Evolutionary conservation across 768 basidiomycete species (phyloP).

Genomic region (Kwoniella botswanensis): DNA sequence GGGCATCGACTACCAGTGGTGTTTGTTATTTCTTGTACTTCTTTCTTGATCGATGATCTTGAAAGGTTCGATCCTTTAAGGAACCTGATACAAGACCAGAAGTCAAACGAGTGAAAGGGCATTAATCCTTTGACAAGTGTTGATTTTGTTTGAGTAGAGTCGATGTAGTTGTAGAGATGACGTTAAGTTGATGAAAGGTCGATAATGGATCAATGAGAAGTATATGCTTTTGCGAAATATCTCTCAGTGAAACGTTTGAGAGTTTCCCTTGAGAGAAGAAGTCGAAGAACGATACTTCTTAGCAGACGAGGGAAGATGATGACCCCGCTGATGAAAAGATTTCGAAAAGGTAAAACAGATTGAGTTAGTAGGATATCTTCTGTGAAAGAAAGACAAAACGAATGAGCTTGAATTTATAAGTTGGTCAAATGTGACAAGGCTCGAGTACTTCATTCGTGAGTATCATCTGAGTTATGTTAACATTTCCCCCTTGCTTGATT

Average conservation of each 20-base stretch:
- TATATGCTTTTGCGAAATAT: neutral
- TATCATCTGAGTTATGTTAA: neutral
- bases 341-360: neutral
- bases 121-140: neutral
- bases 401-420: neutral
- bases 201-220: neutral
- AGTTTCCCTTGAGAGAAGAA: neutral
- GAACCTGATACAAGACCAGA: neutral
- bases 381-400: too few relatives aligned
- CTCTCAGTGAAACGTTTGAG: neutral
- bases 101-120: neutral
- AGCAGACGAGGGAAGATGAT: neutral
- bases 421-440: neutral
- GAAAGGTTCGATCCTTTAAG: neutral
- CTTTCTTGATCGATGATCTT: neutral
- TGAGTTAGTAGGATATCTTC: too few relatives aligned
- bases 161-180: neutral
- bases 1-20: neutral
- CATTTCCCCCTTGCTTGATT: neutral
- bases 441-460: neutral
- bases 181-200: neutral
- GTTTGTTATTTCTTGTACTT: neutral
- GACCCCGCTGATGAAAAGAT: neutral
- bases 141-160: too few relatives aligned
- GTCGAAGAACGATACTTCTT: neutral